Evolutionary conservation across 2,329 filamentous ascomycete genomes (phyloP), one percentile per base, ranked within the genome.

Genomic region (Beauveria scarabaeidicola): DNA sequence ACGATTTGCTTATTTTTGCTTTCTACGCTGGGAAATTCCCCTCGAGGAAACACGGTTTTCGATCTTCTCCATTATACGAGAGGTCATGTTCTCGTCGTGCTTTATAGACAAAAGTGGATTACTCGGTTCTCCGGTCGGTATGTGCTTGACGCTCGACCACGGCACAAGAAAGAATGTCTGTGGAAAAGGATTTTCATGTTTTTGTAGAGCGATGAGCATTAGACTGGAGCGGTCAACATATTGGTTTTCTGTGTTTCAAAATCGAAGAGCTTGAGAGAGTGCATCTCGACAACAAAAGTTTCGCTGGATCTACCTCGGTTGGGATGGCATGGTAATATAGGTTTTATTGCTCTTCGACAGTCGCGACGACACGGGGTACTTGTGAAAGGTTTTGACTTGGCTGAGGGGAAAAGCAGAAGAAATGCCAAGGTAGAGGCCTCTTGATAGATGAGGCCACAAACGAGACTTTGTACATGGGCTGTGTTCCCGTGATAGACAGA

Each of bases 21-120:
- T 71, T 73, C 72, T 70, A 69, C 66, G 17, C 47, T 64, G 67
- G 66, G 70, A 69, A 68, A 69, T 69, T 64, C 66, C 64, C 65
- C 62, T 62, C 66, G 68, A 65, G 66, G 69, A 68, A 72, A 70
- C 67, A 72, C 72, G 72, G 46, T 58, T 61, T 46, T 56, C 58
- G n/a, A 58, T 71, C 69, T 69, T 40, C 56, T 58, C 69, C 67
- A 68, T 72, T 74, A 73, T 70, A 68, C 73, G 73, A 75, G 72
- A 75, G 70, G 72, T 75, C 73, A 73, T 76, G 73, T 69, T 71
- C 73, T 75, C 73, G 73, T 72, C 73, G 73, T 74, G 69, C 71
- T 65, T 72, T 76, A 81, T 84, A 85, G 81, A 85, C 79, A 83
- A 84, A 84, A 83, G 79, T 80, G 80, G 81, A 82, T 82, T 82